These are phyloP conservation scores for Pseudogymnoascus sp. DNA, from an alignment of 2,329 filamentous ascomycete genomes.

Conservation along the genomic window DNA sequence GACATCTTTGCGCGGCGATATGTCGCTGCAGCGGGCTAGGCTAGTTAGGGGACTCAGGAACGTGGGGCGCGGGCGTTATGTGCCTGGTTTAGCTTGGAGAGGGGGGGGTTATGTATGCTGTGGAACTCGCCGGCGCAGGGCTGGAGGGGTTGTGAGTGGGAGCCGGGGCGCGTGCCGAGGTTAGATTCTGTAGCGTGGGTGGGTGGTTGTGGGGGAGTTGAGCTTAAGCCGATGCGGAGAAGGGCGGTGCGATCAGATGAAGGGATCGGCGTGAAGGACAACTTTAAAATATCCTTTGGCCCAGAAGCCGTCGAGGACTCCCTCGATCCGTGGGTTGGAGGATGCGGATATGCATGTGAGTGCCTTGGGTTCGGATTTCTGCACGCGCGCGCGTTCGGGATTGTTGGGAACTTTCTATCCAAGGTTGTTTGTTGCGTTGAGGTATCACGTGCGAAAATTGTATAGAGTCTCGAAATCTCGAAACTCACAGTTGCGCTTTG, in stretches of 20 bases:
- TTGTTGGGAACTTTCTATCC: neutral
- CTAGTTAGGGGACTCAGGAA: neutral
- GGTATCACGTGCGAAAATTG: neutral
- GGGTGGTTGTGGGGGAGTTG: neutral
- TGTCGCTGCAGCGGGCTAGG: neutral
- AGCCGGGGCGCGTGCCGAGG: neutral
- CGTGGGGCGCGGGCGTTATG: neutral
- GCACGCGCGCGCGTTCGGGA: neutral
- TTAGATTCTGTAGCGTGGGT: neutral
- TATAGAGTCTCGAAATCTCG: neutral
- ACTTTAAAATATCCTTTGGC: neutral
- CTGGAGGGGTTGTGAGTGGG: neutral
- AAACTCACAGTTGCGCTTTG: neutral
- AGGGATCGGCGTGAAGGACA: neutral
- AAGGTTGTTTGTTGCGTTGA: neutral
- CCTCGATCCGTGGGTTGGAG: neutral
- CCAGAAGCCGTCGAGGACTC: neutral
- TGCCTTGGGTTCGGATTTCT: neutral
- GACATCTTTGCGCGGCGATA: neutral
- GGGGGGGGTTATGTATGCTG: neutral
- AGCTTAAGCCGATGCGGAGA: neutral
- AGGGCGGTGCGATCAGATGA: neutral
- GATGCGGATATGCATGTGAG: neutral
- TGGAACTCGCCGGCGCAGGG: neutral
- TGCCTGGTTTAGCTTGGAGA: neutral